Conservation (phyloP, 768 basidiomycete species). For the Suillus variegatus region DNA sequence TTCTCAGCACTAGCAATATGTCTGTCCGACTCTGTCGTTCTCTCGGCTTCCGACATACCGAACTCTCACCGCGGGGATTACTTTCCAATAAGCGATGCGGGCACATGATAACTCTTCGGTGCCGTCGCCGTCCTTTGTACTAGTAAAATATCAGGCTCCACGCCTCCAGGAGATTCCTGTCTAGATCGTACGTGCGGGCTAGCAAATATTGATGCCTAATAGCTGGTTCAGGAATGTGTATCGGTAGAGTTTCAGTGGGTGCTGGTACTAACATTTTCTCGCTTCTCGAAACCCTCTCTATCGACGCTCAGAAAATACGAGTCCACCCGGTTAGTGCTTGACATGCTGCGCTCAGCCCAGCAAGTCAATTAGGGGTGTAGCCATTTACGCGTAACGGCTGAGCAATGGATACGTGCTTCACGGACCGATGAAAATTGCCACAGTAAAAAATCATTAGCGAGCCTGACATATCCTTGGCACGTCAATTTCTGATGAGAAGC, state of each 20-base stretch:
- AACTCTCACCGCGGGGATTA: neutral
- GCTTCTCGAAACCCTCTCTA: neutral
- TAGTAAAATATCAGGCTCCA: too few relatives aligned
- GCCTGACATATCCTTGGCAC: neutral
- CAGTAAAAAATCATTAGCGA: neutral
- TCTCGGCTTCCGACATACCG: neutral
- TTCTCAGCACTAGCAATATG: slow-evolving; percentile 1
- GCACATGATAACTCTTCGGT: neutral
- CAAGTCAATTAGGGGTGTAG: too few relatives aligned
- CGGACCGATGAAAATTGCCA: too few relatives aligned
- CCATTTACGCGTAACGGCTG: neutral
- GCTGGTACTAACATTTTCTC: neutral
- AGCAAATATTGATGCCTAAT: neutral
- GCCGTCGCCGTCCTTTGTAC: neutral
- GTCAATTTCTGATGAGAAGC: neutral
- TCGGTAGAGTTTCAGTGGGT: neutral
- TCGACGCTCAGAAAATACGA: neutral
- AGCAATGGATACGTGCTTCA: neutral
- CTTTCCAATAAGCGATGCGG: neutral
- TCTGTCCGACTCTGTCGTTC: neutral
- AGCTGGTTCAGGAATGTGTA: neutral
- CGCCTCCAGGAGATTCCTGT: too few relatives aligned
- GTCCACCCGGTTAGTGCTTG: neutral
- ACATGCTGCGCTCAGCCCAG: neutral
- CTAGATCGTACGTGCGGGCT: neutral